phyloP scores from a whole-genome alignment of 495 filamentous ascomycete genomes.

The Terfezia boudieri region DNA sequence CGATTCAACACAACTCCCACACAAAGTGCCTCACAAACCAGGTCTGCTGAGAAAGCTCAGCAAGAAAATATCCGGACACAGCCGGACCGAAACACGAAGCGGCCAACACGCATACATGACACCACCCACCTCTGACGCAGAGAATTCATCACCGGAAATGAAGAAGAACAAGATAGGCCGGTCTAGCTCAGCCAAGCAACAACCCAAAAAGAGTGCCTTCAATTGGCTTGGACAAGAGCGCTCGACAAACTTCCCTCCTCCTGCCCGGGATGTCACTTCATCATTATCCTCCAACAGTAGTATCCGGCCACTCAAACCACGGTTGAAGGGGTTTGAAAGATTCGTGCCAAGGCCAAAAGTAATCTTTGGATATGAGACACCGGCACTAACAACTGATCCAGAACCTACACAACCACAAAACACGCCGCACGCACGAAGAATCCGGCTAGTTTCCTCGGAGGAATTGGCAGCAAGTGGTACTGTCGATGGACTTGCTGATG shows the following conservation, averaged over 20 bases:
- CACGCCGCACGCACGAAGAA: constrained; percentile 7
- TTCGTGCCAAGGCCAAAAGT: constrained; percentile 17
- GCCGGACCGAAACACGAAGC: neutral
- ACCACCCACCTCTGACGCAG: neutral
- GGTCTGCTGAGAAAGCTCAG: constrained; percentile 14
- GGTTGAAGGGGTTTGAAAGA: constrained; percentile 8
- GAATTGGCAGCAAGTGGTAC: constrained; percentile 2
- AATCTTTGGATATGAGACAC: constrained; percentile 6
- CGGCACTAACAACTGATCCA: constrained; percentile 1
- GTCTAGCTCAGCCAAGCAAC: neutral
- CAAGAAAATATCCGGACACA: constrained; percentile 4
- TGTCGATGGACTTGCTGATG: constrained; percentile 15
- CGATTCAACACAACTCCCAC: constrained; percentile 13
- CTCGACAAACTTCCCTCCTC: constrained; percentile 1
- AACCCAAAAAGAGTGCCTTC: neutral
- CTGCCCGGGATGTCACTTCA: constrained; percentile 12
- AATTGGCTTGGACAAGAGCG: neutral
- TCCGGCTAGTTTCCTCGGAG: constrained; percentile 1
- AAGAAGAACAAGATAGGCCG: neutral
- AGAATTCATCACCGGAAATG: neutral
- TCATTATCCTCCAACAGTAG: constrained; percentile 13
- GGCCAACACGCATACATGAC: neutral
- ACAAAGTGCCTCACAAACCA: constrained; percentile 17
- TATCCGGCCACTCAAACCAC: constrained; percentile 16
- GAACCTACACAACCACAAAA: constrained; percentile 2